These are phyloP conservation scores for Trichophyton verrucosum DNA, from an alignment of 2,329 filamentous ascomycete genomes.

Conservation along the genomic window DNA sequence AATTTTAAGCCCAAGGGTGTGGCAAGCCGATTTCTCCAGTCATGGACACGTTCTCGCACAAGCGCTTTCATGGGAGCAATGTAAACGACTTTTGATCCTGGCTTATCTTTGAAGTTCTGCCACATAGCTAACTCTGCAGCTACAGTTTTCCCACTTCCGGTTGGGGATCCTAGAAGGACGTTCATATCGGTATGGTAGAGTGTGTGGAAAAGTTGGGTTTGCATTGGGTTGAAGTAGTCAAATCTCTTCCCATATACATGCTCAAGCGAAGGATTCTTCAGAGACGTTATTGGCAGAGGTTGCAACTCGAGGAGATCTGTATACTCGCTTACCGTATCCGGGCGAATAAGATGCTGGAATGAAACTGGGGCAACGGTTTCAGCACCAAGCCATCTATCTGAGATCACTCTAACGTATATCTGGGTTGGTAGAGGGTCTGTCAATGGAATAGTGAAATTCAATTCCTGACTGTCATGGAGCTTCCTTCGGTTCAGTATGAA, in stretches of 20 bases:
- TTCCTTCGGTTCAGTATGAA: slow-evolving; percentile 87
- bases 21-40: slow-evolving; percentile 78
- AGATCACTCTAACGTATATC: slow-evolving; percentile 89
- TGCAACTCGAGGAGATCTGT: slow-evolving; percentile 88
- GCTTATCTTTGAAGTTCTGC: slow-evolving; percentile 94
- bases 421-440: slow-evolving; percentile 87
- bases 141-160: slow-evolving; percentile 93
- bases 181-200: slow-evolving; percentile 88
- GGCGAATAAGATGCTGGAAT: slow-evolving; percentile 93
- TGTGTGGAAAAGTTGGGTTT: slow-evolving; percentile 95
- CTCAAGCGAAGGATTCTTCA: slow-evolving; percentile 78
- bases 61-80: slow-evolving; percentile 99
- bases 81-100: slow-evolving; percentile 94
- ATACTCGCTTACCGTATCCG: slow-evolving; percentile 94
- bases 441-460: slow-evolving; percentile 93
- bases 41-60: slow-evolving; percentile 88
- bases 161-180: slow-evolving; percentile 87
- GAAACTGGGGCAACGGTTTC: slow-evolving; percentile 93
- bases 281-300: slow-evolving; percentile 69
- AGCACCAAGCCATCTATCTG: slow-evolving; percentile 90
- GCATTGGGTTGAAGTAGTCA: slow-evolving; percentile 98
- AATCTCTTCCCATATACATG: slow-evolving; percentile 82
- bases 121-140: slow-evolving; percentile 96
- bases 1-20: slow-evolving; percentile 74
- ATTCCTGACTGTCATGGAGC: slow-evolving; percentile 88